These are phyloP conservation scores for Apiospora pterosperma DNA, from an alignment of 2,329 filamentous ascomycete genomes.

Conservation along the genomic window DNA sequence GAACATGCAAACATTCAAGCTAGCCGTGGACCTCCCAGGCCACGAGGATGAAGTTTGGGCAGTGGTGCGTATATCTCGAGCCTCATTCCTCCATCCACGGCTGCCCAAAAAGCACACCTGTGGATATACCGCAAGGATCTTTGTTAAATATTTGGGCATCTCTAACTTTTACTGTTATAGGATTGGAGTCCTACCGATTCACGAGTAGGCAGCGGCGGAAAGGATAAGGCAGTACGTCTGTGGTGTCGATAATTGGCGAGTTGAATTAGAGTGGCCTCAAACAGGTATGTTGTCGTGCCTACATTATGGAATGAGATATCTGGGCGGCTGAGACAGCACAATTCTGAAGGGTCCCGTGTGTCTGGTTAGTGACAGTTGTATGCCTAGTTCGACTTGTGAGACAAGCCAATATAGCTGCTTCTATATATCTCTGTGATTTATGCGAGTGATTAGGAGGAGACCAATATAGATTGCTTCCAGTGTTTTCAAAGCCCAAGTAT, in stretches of 20 bases:
- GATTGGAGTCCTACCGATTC: conserved; percentile 94
- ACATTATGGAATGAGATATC: neutral
- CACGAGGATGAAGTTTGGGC: conserved; percentile 93
- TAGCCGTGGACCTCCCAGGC: conserved; percentile 77
- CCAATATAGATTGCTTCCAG: neutral
- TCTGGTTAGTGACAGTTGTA: neutral
- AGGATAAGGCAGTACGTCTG: conserved; percentile 75
- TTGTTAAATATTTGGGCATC: neutral
- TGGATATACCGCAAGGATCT: neutral
- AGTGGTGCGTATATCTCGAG: conserved; percentile 38
- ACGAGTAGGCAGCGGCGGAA: conserved; percentile 85
- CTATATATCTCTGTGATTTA: too few species aligned
- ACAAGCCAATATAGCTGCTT: too few species aligned
- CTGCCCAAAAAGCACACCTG: neutral
- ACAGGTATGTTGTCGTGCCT: neutral
- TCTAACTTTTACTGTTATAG: neutral
- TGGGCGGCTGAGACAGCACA: neutral
- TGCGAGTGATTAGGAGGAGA: neutral
- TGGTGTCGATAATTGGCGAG: conserved; percentile 56
- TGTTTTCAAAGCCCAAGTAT: neutral
- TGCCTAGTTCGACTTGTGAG: too few species aligned
- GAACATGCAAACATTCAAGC: conserved; percentile 82
- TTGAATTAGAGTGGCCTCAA: neutral
- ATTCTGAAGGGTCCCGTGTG: neutral
- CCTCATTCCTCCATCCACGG: neutral